These are phyloP conservation scores for Capsicum pubescens DNA, from an alignment of 257 asterid genomes.

Conservation along the genomic window DNA sequence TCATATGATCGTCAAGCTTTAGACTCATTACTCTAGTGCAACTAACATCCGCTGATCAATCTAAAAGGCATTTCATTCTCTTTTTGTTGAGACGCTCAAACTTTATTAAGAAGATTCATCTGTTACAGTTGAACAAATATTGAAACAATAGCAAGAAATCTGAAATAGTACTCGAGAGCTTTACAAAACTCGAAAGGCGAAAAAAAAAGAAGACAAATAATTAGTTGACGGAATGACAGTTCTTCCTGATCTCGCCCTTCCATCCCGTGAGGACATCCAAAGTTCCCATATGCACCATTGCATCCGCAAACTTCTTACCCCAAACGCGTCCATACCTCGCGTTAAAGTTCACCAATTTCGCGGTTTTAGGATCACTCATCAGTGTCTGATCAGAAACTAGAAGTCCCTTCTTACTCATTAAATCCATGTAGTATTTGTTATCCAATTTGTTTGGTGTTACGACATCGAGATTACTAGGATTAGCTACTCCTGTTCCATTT, in stretches of 20 bases:
- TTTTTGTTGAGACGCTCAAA: too few species aligned
- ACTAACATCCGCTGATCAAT: too few species aligned
- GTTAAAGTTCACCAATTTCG: conserved; percentile 43
- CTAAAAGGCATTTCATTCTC: too few species aligned
- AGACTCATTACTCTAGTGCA: too few species aligned
- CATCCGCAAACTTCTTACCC: conserved; percentile 60
- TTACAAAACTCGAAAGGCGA: background rate
- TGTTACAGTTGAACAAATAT: background rate
- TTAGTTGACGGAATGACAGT: background rate
- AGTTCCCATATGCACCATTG: conserved; percentile 67
- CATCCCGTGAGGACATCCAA: conserved; percentile 49
- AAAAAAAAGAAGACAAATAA: background rate
- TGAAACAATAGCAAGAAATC: background rate
- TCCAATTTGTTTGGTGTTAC: conserved; percentile 48
- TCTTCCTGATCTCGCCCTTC: conserved; percentile 49
- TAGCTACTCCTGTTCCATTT: conserved; percentile 31
- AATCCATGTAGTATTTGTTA: conserved; percentile 47
- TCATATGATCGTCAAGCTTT: too few species aligned
- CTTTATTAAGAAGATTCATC: conserved; percentile 3
- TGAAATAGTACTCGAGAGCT: background rate
- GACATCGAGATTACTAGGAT: conserved; percentile 42
- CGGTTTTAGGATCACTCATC: conserved; percentile 44
- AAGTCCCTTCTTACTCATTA: conserved; percentile 46
- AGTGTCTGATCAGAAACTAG: conserved; percentile 57
- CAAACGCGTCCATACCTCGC: conserved; percentile 43